phyloP scores from a whole-genome alignment of 179 eudicot genomes.

The Actinidia chinensis region DNA sequence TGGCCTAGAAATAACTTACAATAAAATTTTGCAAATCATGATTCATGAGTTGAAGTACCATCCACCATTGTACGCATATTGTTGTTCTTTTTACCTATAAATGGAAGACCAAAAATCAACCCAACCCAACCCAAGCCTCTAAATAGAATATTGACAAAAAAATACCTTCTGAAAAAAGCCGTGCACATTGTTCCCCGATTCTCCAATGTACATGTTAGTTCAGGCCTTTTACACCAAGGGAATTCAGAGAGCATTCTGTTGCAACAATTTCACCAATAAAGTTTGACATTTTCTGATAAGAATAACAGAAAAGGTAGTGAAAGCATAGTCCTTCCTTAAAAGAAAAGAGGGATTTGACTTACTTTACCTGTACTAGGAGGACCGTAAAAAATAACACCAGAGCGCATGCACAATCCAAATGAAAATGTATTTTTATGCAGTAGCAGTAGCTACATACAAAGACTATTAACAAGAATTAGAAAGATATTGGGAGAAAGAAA shows the following conservation, averaged over 20 bases:
- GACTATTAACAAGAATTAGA: constrained; percentile 13
- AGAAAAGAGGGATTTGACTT: constrained; percentile 20
- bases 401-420: constrained; percentile 93
- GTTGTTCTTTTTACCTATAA: neutral
- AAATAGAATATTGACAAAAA: neutral
- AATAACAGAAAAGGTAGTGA: constrained; percentile 16
- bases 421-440: constrained; percentile 94
- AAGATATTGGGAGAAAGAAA: neutral
- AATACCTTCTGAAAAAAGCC: constrained; percentile 93
- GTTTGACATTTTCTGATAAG: constrained; percentile 52
- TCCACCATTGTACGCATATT: neutral
- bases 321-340: constrained; percentile 2
- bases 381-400: constrained; percentile 98
- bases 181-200: constrained; percentile 93
- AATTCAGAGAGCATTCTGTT: constrained; percentile 93
- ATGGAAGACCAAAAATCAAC: neutral
- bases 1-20: constrained; percentile 54
- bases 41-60: neutral
- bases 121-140: too few species aligned
- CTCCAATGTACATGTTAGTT: constrained; percentile 99
- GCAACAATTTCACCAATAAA: constrained; percentile 96
- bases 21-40: neutral
- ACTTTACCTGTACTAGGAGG: constrained; percentile 99
- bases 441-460: constrained; percentile 69
- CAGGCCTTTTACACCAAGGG: constrained; percentile 95